Evolutionary conservation across 352 stramenopile species (phyloP).

Genomic region (Phytophthora sp.): DNA sequence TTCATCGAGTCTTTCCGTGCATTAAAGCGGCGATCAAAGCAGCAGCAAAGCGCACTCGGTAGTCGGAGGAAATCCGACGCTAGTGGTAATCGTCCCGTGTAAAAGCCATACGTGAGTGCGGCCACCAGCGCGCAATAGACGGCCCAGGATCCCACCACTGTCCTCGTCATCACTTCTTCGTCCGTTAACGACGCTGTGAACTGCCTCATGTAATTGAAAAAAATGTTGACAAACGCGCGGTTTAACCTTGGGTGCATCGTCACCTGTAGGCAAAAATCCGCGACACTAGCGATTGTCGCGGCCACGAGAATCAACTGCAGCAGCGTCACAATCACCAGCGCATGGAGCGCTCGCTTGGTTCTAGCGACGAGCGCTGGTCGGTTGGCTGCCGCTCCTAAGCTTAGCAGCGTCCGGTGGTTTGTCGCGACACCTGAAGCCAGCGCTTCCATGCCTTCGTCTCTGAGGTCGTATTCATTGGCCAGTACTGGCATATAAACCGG

Average conservation of each 20-base stretch:
- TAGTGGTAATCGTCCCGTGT: slow-evolving; percentile 54
- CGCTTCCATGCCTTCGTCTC: slow-evolving; percentile 39
- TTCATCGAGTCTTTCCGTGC: slow-evolving; percentile 63
- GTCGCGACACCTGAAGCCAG: slow-evolving; percentile 29
- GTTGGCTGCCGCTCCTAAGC: slow-evolving; percentile 29
- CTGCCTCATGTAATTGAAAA: slow-evolving; percentile 69
- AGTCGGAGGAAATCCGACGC: slow-evolving; percentile 57
- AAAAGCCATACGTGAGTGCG: slow-evolving; percentile 64
- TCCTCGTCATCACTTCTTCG: slow-evolving; percentile 64
- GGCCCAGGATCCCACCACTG: slow-evolving; percentile 58
- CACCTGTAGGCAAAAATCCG: slow-evolving; percentile 74
- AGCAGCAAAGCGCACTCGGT: slow-evolving; percentile 42
- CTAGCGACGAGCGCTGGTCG: slow-evolving; percentile 30
- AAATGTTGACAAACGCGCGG: slow-evolving; percentile 70
- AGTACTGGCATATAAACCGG: slow-evolving; percentile 72
- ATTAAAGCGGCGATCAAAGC: slow-evolving; percentile 31
- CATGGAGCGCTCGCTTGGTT: slow-evolving; percentile 26
- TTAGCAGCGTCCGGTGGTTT: slow-evolving; percentile 62
- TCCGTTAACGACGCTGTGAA: slow-evolving; percentile 65
- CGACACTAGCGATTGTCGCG: slow-evolving; percentile 68
- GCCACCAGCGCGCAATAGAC: slow-evolving; percentile 54
- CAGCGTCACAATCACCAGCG: slow-evolving; percentile 44
- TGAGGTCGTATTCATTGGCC: slow-evolving; percentile 58
- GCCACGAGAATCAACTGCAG: slow-evolving; percentile 56
- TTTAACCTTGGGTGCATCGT: slow-evolving; percentile 73